phyloP scores from a whole-genome alignment of 1,139 yeast species.

The Hemisphaericaspora lyxosophila region DNA sequence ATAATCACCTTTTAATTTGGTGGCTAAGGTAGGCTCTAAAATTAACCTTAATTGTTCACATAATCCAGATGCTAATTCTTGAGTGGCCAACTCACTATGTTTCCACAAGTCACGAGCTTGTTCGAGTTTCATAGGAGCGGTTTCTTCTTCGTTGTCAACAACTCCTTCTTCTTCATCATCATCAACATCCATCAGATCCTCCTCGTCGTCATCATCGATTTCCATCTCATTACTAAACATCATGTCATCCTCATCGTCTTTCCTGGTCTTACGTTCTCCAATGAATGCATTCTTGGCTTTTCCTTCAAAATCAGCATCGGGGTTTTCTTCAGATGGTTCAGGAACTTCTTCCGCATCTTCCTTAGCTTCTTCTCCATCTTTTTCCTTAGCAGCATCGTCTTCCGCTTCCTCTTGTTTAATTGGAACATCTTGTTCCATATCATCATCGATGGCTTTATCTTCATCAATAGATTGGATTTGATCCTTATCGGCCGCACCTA shows the following conservation, averaged over 20 bases:
- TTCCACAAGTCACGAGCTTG: constrained; percentile 82
- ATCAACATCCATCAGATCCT: constrained; percentile 26
- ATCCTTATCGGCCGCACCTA: constrained; percentile 86
- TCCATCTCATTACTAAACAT: constrained; percentile 28
- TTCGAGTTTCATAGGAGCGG: constrained; percentile 54
- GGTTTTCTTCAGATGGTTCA: constrained; percentile 17
- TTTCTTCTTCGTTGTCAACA: constrained; percentile 13
- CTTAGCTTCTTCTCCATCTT: constrained; percentile 20
- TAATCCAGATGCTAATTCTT: constrained; percentile 80
- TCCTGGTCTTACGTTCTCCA: constrained; percentile 43
- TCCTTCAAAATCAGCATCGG: constrained; percentile 51
- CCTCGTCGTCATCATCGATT: constrained; percentile 26
- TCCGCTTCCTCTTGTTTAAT: constrained; percentile 22
- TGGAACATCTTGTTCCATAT: constrained; percentile 56
- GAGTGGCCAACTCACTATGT: constrained; percentile 76
- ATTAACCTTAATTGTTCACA: constrained; percentile 93
- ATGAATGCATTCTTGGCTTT: constrained; percentile 53
- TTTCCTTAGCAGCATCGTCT: constrained; percentile 17
- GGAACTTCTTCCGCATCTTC: constrained; percentile 25
- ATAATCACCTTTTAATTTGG: constrained; percentile 92
- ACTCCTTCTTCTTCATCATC: constrained; percentile 15
- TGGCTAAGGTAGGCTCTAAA: constrained; percentile 92
- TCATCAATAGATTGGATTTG: constrained; percentile 78
- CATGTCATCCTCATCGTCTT: constrained; percentile 14
- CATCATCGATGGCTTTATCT: constrained; percentile 83